Percentiles rank a stretch among this genome's conserved stretches.
phyloP scores from a whole-genome alignment of 495 filamentous ascomycete species.

The Penicillium herquei region DNA sequence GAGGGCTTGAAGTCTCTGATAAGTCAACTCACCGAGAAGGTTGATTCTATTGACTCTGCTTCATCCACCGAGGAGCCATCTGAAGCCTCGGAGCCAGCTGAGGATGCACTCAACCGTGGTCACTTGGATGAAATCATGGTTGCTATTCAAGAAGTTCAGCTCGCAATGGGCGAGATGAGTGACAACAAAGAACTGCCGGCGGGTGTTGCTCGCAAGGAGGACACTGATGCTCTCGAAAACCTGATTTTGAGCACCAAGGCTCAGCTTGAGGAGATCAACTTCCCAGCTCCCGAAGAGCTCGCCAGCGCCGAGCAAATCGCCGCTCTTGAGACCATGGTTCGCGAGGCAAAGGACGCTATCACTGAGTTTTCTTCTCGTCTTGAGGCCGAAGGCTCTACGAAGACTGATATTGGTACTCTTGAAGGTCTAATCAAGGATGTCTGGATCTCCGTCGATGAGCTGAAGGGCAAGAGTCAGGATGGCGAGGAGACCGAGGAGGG shows the following conservation, averaged over 20 bases:
- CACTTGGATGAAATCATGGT: conserved; percentile 61
- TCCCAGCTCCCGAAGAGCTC: conserved; percentile 56
- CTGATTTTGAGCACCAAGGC: conserved; percentile 81
- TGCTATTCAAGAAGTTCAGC: conserved; percentile 58
- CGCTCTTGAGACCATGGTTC: conserved; percentile 64
- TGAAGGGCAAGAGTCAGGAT: conserved; percentile 57
- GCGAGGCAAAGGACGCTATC: conserved; percentile 69
- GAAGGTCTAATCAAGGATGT: conserved; percentile 75
- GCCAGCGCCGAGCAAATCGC: conserved; percentile 77
- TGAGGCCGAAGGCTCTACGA: conserved; percentile 62
- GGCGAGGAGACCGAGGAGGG: conserved; percentile 54
- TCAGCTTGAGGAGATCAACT: conserved; percentile 72
- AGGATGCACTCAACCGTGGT: conserved; percentile 51
- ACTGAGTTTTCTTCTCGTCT: conserved; percentile 55
- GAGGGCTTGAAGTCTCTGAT: conserved; percentile 81
- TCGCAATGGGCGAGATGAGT: conserved; percentile 47
- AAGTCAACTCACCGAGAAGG: conserved; percentile 75
- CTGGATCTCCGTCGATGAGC: conserved; percentile 68
- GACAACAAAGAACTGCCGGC: conserved; percentile 31
- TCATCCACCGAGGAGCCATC: conserved; percentile 46
- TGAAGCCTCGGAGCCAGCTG: conserved; percentile 39
- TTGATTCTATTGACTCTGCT: conserved; percentile 73
- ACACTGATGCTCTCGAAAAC: conserved; percentile 84
- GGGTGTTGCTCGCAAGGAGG: conserved; percentile 61
- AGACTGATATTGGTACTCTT: conserved; percentile 73